These are phyloP conservation scores for Albizia julibrissin DNA, from an alignment of 306 rosid species.

Conservation along the genomic window DNA sequence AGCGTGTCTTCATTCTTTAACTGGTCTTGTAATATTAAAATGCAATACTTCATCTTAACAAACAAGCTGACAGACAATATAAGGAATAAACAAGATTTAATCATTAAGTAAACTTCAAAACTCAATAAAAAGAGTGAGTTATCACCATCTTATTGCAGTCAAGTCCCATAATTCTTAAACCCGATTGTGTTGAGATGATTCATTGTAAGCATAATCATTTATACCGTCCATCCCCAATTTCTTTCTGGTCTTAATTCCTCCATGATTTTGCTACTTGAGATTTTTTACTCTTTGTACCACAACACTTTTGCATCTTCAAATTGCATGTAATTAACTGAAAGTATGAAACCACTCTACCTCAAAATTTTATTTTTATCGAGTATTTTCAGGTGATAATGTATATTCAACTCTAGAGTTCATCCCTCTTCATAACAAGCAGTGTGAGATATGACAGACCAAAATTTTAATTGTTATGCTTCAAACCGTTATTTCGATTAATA, in stretches of 20 bases:
- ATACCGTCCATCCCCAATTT: neutral
- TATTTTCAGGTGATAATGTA: neutral
- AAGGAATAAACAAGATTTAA: neutral
- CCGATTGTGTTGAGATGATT: neutral
- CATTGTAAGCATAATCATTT: neutral
- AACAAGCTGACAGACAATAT: neutral
- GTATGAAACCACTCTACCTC: neutral
- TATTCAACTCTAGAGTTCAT: neutral
- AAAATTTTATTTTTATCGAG: neutral
- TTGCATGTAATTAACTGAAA: neutral
- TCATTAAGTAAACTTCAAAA: neutral
- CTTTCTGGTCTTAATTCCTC: neutral
- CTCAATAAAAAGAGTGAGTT: neutral
- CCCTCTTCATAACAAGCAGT: neutral
- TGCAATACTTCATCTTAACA: neutral
- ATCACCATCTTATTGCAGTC: neutral
- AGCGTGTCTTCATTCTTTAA: neutral
- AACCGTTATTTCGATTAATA: neutral
- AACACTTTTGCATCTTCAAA: neutral
- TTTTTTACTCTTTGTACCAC: neutral
- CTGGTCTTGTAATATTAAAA: slow-evolving; percentile 1
- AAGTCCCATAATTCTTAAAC: neutral
- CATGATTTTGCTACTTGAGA: neutral
- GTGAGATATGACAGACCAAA: neutral
- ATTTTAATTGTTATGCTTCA: neutral